Evolutionary conservation across 176 grass and related monocot genomes (phyloP), one percentile per base, ranked within the genome.

Genomic region (Raddia guianensis): DNA sequence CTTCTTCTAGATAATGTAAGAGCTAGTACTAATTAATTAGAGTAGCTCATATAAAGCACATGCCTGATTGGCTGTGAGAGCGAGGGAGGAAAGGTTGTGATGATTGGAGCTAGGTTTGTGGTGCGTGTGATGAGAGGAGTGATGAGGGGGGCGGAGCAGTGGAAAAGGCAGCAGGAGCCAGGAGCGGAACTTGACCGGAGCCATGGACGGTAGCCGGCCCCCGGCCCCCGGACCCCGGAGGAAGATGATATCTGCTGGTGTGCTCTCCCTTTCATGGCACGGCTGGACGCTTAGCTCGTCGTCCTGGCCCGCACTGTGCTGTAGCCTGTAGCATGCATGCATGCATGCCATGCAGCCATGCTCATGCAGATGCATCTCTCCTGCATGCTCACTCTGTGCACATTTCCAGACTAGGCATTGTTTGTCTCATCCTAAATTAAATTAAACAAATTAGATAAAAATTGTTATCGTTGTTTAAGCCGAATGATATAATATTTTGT

Each of bases 181-280:
- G 63, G 47, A 16, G 54, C 44, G 6, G 48, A 81, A 60, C 73
- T 83, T 87, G 73, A 83, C 74, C 80, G 47, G 58, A 70, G 80
- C 58, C 68, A 78, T 78, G 80, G 80, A 76, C 18, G 74, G 58
- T 78, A 83, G 80, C 73, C 27, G 56, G 16, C 27, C 27, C 27
- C 27, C 27, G 27, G 27, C 0, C 27, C 27, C 27, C 27, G 27
- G 27, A 1, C 27, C 27, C 27, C 27, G 27, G 27, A 27, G 27
- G 27, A 27, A 27, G 27, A 27, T 27, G 27, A 27, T 27, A 27
- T 27, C 0, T 27, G 27, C 27, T 27, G 85, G 64, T 83, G 75
- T 74, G 80, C 75, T 74, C 68, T 88, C 86, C 15, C 86, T 88
- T 73, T 88, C 86, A 74, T 59, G 80, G 2, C 75, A 55, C 19